Evolutionary conservation across 257 asterid species (phyloP).

Genomic region (Forsythia viridissima): DNA sequence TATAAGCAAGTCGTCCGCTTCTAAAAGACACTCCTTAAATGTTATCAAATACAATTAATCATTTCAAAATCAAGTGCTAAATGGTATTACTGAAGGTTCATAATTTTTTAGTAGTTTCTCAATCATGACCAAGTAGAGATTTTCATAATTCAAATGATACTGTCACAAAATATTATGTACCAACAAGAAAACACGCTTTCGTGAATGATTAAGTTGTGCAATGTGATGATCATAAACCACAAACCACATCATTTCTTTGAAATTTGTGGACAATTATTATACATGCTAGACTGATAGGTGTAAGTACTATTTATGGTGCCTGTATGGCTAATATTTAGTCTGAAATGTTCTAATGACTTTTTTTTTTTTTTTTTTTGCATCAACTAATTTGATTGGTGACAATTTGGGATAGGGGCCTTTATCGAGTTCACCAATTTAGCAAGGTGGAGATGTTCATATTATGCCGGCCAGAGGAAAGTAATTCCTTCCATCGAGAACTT

Average conservation of each 20-base stretch:
- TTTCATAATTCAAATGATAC: not conserved
- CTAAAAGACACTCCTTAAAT: too few relatives aligned
- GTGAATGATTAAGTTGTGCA: not conserved
- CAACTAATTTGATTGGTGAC: constrained; percentile 14
- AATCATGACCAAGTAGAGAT: too few relatives aligned
- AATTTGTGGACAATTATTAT: not conserved
- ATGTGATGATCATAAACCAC: too few relatives aligned
- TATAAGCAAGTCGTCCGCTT: not conserved
- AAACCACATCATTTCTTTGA: too few relatives aligned
- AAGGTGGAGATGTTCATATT: constrained; percentile 96
- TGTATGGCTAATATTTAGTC: too few relatives aligned
- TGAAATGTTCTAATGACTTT: not conserved
- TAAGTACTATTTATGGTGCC: too few relatives aligned
- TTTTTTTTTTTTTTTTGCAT: not conserved
- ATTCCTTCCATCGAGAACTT: constrained; percentile 71
- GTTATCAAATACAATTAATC: not conserved
- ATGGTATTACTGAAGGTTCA: not conserved
- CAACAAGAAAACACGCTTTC: too few relatives aligned
- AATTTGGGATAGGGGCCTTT: constrained; percentile 73
- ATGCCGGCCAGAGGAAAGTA: constrained; percentile 87
- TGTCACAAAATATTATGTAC: too few relatives aligned
- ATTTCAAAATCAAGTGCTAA: too few relatives aligned
- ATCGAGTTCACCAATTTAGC: constrained; percentile 96
- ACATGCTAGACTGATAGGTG: not conserved
- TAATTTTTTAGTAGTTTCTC: too few relatives aligned